Conservation (phyloP, 2,329 filamentous ascomycete genomes). For the Colletotrichum trifolii region DNA sequence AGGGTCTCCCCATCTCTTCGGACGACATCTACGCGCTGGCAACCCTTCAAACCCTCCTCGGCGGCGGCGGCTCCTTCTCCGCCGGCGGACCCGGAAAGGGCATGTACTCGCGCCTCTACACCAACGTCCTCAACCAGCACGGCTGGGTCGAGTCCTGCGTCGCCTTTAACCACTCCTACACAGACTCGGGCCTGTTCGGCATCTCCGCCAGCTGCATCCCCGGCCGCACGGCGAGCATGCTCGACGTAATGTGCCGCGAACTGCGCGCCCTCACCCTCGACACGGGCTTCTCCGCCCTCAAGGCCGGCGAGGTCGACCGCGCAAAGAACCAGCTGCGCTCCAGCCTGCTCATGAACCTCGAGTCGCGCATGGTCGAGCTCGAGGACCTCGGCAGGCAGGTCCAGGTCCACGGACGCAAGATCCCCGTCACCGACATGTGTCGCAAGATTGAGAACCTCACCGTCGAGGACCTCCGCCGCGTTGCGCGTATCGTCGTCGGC, state of each 20-base stretch:
- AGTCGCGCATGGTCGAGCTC: conserved; percentile 95
- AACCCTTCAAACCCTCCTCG: conserved; percentile 93
- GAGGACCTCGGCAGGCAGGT: conserved; percentile 96
- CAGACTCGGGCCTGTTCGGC: conserved; percentile 93
- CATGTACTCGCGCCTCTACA: conserved; percentile 98
- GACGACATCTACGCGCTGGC: conserved; percentile 97
- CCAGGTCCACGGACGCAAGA: conserved; percentile 94
- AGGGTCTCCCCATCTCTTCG: conserved; percentile 89
- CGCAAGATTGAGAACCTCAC: conserved; percentile 84
- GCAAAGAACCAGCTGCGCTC: conserved; percentile 97
- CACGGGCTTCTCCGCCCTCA: conserved; percentile 77
- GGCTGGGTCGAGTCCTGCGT: conserved; percentile 97
- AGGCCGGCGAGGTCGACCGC: conserved; percentile 82
- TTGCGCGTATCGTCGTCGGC: conserved; percentile 81
- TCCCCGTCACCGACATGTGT: conserved; percentile 95
- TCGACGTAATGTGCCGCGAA: conserved; percentile 95
- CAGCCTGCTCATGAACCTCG: conserved; percentile 94
- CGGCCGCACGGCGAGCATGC: conserved; percentile 81
- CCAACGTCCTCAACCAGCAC: conserved; percentile 96
- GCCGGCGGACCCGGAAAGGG: conserved; percentile 97
- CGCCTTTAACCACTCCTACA: conserved; percentile 98
- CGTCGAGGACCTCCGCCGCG: conserved; percentile 81
- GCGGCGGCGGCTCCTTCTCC: conserved; percentile 95
- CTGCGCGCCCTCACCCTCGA: conserved; percentile 82
- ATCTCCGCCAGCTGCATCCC: conserved; percentile 90